Percentiles rank a stretch among this genome's conserved stretches.
These are phyloP conservation scores for Mimosa bimucronata DNA, from an alignment of 306 rosid species.

Conservation along the genomic window DNA sequence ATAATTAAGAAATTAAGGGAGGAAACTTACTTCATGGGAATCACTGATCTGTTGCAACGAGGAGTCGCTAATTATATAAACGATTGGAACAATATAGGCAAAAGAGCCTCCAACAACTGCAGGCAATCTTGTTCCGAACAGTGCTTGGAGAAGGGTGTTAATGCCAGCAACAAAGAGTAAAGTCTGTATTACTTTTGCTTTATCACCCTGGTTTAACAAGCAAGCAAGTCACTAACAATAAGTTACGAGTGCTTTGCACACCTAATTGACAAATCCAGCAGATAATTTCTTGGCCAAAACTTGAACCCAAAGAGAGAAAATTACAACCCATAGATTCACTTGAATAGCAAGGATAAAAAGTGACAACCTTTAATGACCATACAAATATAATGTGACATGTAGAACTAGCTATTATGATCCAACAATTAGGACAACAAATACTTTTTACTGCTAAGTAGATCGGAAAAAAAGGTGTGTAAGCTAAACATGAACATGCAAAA, in stretches of 20 bases:
- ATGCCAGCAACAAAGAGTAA: conserved; percentile 91
- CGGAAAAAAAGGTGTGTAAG: too few relatives aligned
- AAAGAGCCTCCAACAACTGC: conserved; percentile 96
- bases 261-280: not conserved
- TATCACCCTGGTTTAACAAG: conserved; percentile 73
- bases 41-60: conserved; percentile 65
- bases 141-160: conserved; percentile 97
- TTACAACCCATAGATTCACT: not conserved
- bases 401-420: not conserved
- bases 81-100: conserved; percentile 84
- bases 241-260: conserved; percentile 10
- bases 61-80: conserved; percentile 77
- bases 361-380: not conserved
- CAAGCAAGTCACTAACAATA: conserved; percentile 31
- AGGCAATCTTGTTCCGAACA: conserved; percentile 94
- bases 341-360: not conserved
- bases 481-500: not conserved
- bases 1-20: conserved; percentile 27
- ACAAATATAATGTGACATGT: not conserved
- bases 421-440: not conserved
- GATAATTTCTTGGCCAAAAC: not conserved
- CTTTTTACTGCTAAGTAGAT: not conserved
- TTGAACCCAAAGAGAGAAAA: not conserved
- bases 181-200: conserved; percentile 90
- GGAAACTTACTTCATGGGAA: conserved; percentile 74